Conservation (phyloP, 2,329 filamentous ascomycete genomes). For the Exophiala sideris region DNA sequence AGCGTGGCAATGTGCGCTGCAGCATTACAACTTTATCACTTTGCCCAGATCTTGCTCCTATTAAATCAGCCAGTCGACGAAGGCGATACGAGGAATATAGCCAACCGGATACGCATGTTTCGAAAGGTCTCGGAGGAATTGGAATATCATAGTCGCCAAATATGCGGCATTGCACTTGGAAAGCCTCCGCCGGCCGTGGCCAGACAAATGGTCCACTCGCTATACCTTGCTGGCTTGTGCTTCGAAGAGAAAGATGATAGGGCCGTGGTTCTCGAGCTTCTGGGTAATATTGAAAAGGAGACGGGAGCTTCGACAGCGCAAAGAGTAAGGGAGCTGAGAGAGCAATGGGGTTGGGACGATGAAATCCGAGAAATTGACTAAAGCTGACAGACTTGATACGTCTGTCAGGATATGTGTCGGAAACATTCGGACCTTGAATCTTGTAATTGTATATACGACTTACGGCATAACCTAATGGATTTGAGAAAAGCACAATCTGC, state of each 20-base stretch:
- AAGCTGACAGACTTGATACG: neutral
- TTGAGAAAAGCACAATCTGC: too few relatives aligned
- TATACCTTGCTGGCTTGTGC: slow-evolving; percentile 62
- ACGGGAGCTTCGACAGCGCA: slow-evolving; percentile 63
- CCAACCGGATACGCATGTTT: slow-evolving; percentile 55
- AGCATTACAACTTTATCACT: slow-evolving; percentile 64
- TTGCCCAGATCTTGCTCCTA: slow-evolving; percentile 59
- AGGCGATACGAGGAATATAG: slow-evolving; percentile 50
- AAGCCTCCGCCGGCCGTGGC: slow-evolving; percentile 55
- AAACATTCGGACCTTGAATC: neutral
- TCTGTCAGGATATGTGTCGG: neutral
- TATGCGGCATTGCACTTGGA: slow-evolving; percentile 58
- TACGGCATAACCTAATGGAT: too few relatives aligned
- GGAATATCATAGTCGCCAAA: slow-evolving; percentile 58
- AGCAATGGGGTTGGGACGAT: slow-evolving; percentile 22
- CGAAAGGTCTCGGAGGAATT: slow-evolving; percentile 55
- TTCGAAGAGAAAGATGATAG: slow-evolving; percentile 55
- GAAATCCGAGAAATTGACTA: slow-evolving; percentile 13
- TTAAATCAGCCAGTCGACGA: slow-evolving; percentile 59
- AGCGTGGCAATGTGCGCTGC: slow-evolving; percentile 61
- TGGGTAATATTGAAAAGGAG: slow-evolving; percentile 60
- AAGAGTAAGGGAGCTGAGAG: slow-evolving; percentile 40
- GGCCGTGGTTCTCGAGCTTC: slow-evolving; percentile 52
- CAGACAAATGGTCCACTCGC: slow-evolving; percentile 57
- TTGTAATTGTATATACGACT: too few relatives aligned